Conservation (phyloP, 164 flowering plant species). For the Stephania yunnanensis region DNA sequence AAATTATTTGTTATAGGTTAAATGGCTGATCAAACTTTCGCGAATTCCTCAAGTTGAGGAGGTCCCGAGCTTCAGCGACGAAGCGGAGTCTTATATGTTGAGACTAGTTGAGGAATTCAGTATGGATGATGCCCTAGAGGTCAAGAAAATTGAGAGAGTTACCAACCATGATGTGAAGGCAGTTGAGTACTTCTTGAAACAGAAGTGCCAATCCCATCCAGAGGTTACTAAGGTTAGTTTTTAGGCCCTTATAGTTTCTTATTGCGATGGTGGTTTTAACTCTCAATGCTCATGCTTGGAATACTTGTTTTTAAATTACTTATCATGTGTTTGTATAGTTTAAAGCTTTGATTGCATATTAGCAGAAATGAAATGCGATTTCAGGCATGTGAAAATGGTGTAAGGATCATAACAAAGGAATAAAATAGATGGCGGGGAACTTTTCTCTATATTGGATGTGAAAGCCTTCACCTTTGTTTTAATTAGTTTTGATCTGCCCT, state of each 20-base stretch:
- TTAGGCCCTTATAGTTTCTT: slow-evolving; percentile 9
- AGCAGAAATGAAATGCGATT: not conserved
- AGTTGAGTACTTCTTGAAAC: slow-evolving; percentile 88
- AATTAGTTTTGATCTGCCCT: not conserved
- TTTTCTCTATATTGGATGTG: not conserved
- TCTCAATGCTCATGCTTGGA: no score
- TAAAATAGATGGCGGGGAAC: not conserved
- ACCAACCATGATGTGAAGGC: slow-evolving; percentile 99
- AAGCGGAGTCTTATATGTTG: slow-evolving; percentile 53
- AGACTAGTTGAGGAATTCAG: slow-evolving; percentile 52
- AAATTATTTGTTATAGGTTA: slow-evolving; percentile 41
- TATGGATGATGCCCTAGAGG: slow-evolving; percentile 65
- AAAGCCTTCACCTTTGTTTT: not conserved
- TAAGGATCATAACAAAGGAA: not conserved
- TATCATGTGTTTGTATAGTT: not conserved
- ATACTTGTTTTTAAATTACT: not conserved
- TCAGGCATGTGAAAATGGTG: not conserved
- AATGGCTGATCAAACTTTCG: slow-evolving; percentile 89
- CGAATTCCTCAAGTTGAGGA: slow-evolving; percentile 72
- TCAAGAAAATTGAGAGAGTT: slow-evolving; percentile 75
- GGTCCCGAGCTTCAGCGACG: slow-evolving; percentile 72
- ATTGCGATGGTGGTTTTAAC: not conserved
- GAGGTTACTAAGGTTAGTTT: slow-evolving; percentile 72
- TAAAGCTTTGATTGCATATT: not conserved
- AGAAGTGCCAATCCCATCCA: slow-evolving; percentile 68